Evolutionary conservation across 495 filamentous ascomycete species (phyloP).

Genomic region (Lophiotrema nucula): DNA sequence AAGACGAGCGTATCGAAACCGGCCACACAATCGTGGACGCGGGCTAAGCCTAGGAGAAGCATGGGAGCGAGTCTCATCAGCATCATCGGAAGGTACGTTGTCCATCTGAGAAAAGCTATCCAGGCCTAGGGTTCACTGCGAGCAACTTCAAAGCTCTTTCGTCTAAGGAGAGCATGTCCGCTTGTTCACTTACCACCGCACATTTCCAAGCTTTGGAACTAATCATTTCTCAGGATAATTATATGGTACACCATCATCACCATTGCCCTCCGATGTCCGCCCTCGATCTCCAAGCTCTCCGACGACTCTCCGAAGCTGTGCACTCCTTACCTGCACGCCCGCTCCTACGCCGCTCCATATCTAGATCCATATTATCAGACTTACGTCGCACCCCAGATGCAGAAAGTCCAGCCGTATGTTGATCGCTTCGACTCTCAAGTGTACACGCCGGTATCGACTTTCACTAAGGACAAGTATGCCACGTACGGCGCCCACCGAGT

Average conservation of each 20-base stretch:
- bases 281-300: slow-evolving; percentile 61
- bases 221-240: slow-evolving; percentile 55
- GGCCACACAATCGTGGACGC: slow-evolving; percentile 2
- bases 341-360: slow-evolving; percentile 69
- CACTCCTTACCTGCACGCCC: slow-evolving; percentile 73
- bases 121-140: too few species aligned
- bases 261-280: slow-evolving; percentile 78
- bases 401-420: slow-evolving; percentile 73
- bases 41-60: slow-evolving; percentile 13
- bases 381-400: slow-evolving; percentile 80
- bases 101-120: too few species aligned
- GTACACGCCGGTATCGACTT: slow-evolving; percentile 61
- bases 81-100: slow-evolving; percentile 28
- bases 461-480: slow-evolving; percentile 62
- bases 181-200: too few species aligned
- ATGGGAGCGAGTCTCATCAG: slow-evolving; percentile 20
- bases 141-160: too few species aligned
- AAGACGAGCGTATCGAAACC: slow-evolving; percentile 5
- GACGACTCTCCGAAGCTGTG: slow-evolving; percentile 76
- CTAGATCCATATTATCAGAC: slow-evolving; percentile 81
- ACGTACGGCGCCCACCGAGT: slow-evolving; percentile 78
- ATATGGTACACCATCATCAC: slow-evolving; percentile 86
- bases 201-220: too few species aligned
- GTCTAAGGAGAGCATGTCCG: too few species aligned
- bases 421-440: slow-evolving; percentile 62